A percentile compares a stretch with the other conserved stretches of the same genome.
These are phyloP conservation scores for Xylaria sp. DNA, from an alignment of 2,329 filamentous ascomycete species.

Conservation along the genomic window DNA sequence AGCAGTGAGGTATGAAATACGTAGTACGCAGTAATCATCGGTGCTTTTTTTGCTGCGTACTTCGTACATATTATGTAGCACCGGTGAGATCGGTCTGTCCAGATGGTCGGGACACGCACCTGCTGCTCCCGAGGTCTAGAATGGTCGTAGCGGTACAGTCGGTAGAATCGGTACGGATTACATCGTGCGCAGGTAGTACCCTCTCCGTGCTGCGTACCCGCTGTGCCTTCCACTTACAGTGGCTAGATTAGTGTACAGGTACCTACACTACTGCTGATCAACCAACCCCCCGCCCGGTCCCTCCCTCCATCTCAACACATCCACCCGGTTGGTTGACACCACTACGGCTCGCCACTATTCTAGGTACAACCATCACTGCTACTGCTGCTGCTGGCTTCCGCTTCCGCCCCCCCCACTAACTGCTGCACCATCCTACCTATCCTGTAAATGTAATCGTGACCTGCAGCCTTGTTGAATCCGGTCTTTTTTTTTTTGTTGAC, in stretches of 20 bases:
- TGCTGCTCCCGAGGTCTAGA: background rate
- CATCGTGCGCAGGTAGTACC: background rate
- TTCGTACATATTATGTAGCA: background rate
- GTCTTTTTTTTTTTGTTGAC: background rate
- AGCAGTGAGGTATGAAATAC: too few relatives aligned
- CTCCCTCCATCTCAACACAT: background rate
- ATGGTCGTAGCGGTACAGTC: background rate
- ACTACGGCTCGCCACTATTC: background rate
- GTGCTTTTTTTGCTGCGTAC: too few relatives aligned
- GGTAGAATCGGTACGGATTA: background rate
- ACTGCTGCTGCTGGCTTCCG: background rate
- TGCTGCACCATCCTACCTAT: background rate
- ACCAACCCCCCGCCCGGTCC: background rate
- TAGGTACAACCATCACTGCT: background rate
- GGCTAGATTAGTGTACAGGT: background rate
- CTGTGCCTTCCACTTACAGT: background rate
- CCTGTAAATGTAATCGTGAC: background rate
- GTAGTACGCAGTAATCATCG: too few relatives aligned
- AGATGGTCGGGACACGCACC: background rate
- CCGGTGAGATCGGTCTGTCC: background rate
- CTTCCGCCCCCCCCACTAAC: background rate
- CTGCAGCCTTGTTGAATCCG: background rate
- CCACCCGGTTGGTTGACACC: background rate
- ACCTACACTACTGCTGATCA: background rate
- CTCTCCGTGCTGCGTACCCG: background rate